A percentile compares a stretch with the other conserved stretches of the same genome.
phyloP scores from a whole-genome alignment of 169 alveolate species.

The Plasmodium vivax region DNA sequence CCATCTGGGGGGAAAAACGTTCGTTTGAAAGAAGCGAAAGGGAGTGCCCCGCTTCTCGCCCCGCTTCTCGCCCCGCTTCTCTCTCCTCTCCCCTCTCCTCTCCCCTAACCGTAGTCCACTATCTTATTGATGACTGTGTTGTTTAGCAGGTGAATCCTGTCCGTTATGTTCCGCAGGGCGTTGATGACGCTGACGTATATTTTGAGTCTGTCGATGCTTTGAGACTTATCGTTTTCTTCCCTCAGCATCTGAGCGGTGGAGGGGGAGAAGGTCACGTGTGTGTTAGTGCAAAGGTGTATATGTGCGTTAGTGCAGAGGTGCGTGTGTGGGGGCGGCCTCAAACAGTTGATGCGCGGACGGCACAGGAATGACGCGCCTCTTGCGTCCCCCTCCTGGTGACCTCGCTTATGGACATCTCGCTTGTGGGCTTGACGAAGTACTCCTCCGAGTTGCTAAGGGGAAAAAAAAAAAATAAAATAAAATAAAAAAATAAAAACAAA shows the following conservation, averaged over 20 bases:
- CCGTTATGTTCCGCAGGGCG: constrained; percentile 40
- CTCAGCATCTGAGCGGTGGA: background rate
- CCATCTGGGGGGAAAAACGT: background rate
- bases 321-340: no score
- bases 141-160: constrained; percentile 54
- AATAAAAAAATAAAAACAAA: background rate
- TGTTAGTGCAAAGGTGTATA: no score
- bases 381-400: constrained; percentile 2
- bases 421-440: constrained; percentile 57
- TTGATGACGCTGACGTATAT: constrained; percentile 40
- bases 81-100: background rate
- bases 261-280: no score
- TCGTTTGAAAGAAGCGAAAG: background rate
- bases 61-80: no score
- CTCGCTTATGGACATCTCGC: constrained; percentile 53
- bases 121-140: constrained; percentile 61
- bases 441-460: constrained; percentile 35
- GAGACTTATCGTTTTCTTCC: constrained; percentile 63
- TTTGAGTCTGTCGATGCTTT: constrained; percentile 41
- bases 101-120: constrained; percentile 62
- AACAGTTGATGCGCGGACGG: background rate
- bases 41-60: background rate
- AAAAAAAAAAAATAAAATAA: background rate
- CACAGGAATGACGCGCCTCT: background rate
- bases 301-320: no score